Conservation (phyloP, 345 rosid genomes). For the Laguncularia racemosa region DNA sequence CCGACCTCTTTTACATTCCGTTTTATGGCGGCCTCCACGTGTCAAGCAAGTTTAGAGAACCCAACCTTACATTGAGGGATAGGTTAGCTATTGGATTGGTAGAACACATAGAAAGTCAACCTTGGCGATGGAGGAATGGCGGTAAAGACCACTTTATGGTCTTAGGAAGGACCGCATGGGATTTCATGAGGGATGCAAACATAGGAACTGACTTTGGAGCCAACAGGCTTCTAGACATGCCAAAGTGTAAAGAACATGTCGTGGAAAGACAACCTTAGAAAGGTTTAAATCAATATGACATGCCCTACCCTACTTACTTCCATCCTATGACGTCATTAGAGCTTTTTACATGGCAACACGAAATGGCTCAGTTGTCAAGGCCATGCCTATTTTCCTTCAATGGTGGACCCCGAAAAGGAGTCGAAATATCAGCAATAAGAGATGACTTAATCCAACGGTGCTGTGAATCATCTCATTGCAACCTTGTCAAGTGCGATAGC, state of each 20-base stretch:
- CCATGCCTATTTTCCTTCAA: constrained; percentile 45
- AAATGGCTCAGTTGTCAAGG: constrained; percentile 17
- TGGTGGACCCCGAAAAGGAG: constrained; percentile 40
- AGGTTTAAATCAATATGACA: constrained; percentile 34
- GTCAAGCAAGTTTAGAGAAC: constrained; percentile 43
- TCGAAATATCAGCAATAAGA: constrained; percentile 37
- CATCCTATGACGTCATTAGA: constrained; percentile 36
- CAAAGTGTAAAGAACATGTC: constrained; percentile 41
- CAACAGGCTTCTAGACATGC: constrained; percentile 34
- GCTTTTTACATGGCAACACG: constrained; percentile 33
- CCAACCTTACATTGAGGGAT: constrained; percentile 30
- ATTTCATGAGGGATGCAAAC: constrained; percentile 35
- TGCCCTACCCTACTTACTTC: constrained; percentile 57
- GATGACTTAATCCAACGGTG: constrained; percentile 47
- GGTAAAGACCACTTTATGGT: constrained; percentile 51
- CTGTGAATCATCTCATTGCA: constrained; percentile 27
- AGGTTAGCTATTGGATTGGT: constrained; percentile 29
- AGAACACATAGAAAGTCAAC: constrained; percentile 16
- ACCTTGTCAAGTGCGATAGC: constrained; percentile 29
- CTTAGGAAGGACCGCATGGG: constrained; percentile 59
- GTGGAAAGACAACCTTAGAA: constrained; percentile 48
- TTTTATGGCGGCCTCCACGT: constrained; percentile 57
- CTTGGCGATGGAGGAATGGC: constrained; percentile 24
- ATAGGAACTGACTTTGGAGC: constrained; percentile 40
- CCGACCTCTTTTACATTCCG: constrained; percentile 43